Evolutionary conservation across 2,329 filamentous ascomycete species (phyloP).

Genomic region (Davidsoniella virescens): DNA sequence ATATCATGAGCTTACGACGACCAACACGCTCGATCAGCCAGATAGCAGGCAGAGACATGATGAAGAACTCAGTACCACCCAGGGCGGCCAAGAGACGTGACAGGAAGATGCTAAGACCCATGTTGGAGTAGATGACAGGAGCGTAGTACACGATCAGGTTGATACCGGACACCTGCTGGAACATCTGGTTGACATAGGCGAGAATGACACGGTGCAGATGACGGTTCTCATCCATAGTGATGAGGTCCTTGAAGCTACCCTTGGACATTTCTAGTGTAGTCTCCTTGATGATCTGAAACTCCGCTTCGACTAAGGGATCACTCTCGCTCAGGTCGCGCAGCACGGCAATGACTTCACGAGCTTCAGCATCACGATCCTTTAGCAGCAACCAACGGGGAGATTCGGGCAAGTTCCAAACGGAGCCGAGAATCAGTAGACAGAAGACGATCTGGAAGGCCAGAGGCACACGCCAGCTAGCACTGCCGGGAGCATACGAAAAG

Average conservation of each 20-base stretch:
- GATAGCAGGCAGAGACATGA: slow-evolving; percentile 27
- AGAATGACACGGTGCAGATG: slow-evolving; percentile 37
- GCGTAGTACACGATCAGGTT: slow-evolving; percentile 49
- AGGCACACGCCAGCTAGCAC: slow-evolving; percentile 40
- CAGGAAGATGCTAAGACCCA: slow-evolving; percentile 33
- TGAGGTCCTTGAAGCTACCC: slow-evolving; percentile 39
- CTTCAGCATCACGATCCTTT: slow-evolving; percentile 31
- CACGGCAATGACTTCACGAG: slow-evolving; percentile 29
- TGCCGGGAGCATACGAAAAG: slow-evolving; percentile 18
- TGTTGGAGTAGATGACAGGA: slow-evolving; percentile 36
- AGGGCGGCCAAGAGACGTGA: slow-evolving; percentile 33
- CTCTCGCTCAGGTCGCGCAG: slow-evolving; percentile 38
- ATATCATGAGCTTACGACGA: slow-evolving; percentile 54
- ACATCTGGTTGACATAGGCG: slow-evolving; percentile 45
- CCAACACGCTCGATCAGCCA: slow-evolving; percentile 51
- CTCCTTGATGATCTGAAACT: slow-evolving; percentile 45
- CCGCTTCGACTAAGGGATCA: slow-evolving; percentile 40
- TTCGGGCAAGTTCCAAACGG: slow-evolving; percentile 35
- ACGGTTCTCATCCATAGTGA: slow-evolving; percentile 38
- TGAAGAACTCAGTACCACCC: slow-evolving; percentile 32
- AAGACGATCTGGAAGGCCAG: slow-evolving; percentile 39
- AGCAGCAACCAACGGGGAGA: slow-evolving; percentile 33
- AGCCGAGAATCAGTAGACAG: slow-evolving; percentile 37
- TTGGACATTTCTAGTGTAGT: slow-evolving; percentile 49
- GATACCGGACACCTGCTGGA: slow-evolving; percentile 48